Base-by-base conservation (phyloP, 2,329 filamentous ascomycete genomes). In the Penicillium sp. region DNA sequence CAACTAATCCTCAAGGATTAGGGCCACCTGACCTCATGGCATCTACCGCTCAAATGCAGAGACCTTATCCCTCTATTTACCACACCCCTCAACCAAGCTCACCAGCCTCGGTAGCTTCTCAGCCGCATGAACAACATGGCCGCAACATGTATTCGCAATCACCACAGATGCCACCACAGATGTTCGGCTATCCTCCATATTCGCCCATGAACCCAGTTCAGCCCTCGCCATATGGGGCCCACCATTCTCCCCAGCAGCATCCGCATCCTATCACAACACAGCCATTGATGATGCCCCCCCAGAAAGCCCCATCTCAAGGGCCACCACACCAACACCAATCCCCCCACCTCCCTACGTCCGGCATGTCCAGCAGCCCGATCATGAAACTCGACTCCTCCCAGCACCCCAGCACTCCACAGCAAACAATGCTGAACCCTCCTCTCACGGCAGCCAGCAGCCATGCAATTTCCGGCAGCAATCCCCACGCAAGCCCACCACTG, bases 41-140 rank as follows among this genome's bases (percentile, higher is more conserved):
- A 61, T 81, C 77, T 61, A 72, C 84, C 65, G 82, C 85, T 66
- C 84, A 84, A 64, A 87, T 88, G 82, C 85, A 85, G 72, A 82
- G 85, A 67, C 83, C 81, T 46, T 96, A 95, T 73, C 92, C 92
- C 66, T 91, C 91, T 59, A 96, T 96, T 72, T 97, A 97, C 74
- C 91, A 97, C 75, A 95, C 92, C 19, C 92, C 92, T 54, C 92
- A 97, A 78, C 96, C 92, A 55, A 96, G 93, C 76, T 96, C 93
- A 54, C 93, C 93, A 48, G 91, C 91, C 39, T 96, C 92, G 50
- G 92, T 97, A 68, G 90, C 92, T 62, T 97, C 93, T 34, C 91
- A 92, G 57, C 84, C 87, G 55, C 92, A 96, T 76, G 93, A 97
- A 71, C 91, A 93, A 70, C 91, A 96, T 78, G 82, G 79, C 56